phyloP scores from a whole-genome alignment of 176 grass and related monocot species.

The Rhynchospora breviuscula region DNA sequence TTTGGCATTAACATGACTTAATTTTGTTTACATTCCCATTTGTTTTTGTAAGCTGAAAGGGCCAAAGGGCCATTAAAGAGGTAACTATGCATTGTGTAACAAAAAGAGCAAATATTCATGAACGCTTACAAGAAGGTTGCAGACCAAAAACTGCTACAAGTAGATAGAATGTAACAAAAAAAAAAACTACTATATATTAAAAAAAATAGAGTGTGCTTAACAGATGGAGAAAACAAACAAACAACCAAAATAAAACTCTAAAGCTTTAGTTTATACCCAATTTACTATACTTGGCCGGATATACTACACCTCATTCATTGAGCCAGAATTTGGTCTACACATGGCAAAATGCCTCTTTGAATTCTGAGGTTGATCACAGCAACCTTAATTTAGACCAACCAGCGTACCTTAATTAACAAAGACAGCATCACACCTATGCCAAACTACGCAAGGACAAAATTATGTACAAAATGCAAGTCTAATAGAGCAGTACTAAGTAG shows the following conservation, averaged over 20 bases:
- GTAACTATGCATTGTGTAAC: not conserved
- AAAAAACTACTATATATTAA: not conserved
- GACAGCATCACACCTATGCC: not conserved
- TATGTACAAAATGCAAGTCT: not conserved
- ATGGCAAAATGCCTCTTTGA: no score
- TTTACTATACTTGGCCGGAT: no score
- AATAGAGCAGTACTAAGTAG: conserved; percentile 24
- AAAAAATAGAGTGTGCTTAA: not conserved
- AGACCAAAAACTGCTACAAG: not conserved
- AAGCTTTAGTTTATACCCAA: not conserved
- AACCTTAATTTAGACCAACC: not conserved
- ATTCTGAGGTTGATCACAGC: no score
- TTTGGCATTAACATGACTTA: not conserved
- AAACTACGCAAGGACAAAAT: not conserved
- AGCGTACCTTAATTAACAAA: not conserved
- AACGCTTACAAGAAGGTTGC: not conserved
- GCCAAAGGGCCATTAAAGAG: not conserved
- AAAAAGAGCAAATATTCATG: not conserved
- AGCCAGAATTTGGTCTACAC: no score
- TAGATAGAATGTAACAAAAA: not conserved
- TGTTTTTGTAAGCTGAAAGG: not conserved
- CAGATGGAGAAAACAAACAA: not conserved
- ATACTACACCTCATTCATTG: no score
- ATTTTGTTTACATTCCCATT: not conserved
- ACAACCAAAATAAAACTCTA: not conserved